phyloP scores from a whole-genome alignment of 2,329 filamentous ascomycete species.

The Penicillium sp. region DNA sequence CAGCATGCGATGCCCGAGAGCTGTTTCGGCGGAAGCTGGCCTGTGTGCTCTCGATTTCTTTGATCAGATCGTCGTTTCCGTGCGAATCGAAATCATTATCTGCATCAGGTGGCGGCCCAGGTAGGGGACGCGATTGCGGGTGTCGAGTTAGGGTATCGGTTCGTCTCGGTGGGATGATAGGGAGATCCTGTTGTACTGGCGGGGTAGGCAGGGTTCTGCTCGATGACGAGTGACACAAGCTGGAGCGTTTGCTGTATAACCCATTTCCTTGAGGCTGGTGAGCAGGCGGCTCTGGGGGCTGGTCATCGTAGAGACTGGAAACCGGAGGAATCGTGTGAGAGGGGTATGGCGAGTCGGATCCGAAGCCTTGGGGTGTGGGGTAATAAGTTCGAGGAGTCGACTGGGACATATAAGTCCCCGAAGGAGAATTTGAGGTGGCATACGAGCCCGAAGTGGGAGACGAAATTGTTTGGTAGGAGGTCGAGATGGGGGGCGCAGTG shows the following conservation, averaged over 20 bases:
- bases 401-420: conserved; percentile 18
- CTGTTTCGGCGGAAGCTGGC: conserved; percentile 30
- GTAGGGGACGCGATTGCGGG: conserved; percentile 62
- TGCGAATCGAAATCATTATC: conserved; percentile 31
- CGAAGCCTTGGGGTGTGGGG: conserved; percentile 25
- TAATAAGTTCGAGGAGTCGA: conserved; percentile 30
- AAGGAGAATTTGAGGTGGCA: conserved; percentile 28
- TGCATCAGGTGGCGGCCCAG: conserved; percentile 58
- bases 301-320: conserved; percentile 30
- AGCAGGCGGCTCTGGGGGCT: conserved; percentile 39
- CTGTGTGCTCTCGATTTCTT: conserved; percentile 55
- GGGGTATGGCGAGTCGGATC: conserved; percentile 30
- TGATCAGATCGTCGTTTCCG: conserved; percentile 61
- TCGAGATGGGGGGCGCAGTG: conserved; percentile 26
- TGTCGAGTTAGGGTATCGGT: conserved; percentile 60
- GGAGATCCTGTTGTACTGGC: conserved; percentile 55
- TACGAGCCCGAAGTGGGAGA: conserved; percentile 27
- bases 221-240: conserved; percentile 35
- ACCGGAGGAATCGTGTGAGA: conserved; percentile 24
- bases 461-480: conserved; percentile 33
- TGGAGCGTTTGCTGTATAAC: conserved; percentile 30
- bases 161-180: conserved; percentile 55
- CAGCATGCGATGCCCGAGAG: conserved; percentile 29
- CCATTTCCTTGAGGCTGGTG: conserved; percentile 34
- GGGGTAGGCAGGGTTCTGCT: conserved; percentile 51